Conservation (phyloP, 1,284 basidiomycete genomes). For the Cutaneotrichosporon sp. region DNA sequence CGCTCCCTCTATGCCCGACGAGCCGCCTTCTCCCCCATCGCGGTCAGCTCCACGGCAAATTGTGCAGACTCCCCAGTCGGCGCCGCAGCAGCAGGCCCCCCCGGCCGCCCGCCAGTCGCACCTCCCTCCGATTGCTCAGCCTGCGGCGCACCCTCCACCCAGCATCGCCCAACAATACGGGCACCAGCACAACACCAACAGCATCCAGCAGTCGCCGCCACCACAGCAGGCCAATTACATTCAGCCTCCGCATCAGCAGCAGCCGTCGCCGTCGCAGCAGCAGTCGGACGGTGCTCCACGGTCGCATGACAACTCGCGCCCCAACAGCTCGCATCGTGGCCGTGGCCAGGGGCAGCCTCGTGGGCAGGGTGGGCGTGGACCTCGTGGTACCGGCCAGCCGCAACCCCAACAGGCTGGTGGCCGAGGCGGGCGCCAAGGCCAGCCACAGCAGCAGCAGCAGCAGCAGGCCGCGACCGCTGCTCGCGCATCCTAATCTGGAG, state of each 20-base stretch:
- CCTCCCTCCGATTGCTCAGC: conserved; percentile 17
- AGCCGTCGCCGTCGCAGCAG: conserved; percentile 2
- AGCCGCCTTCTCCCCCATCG: conserved; percentile 25
- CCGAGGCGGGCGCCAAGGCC: conserved; percentile 12
- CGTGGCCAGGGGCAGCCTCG: conserved; percentile 14
- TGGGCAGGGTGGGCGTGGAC: conserved; percentile 2
- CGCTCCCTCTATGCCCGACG: conserved; percentile 55
- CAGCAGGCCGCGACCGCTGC: conserved; percentile 10
- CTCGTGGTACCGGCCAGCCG: conserved; percentile 6
- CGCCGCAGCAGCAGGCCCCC: conserved; percentile 10
- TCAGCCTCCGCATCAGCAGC: conserved; percentile 7
- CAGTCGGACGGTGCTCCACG: conserved; percentile 13
- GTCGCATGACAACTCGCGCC: conserved; percentile 19
- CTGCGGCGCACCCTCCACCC: conserved; percentile 17
- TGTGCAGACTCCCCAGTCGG: conserved; percentile 9
- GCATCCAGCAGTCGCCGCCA: conserved; percentile 2
- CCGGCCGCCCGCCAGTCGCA: conserved; percentile 5
- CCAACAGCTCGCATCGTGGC: conserved; percentile 21
- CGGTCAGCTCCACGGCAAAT: conserved; percentile 20
- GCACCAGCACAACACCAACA: conserved; percentile 8
- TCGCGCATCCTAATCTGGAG: conserved; percentile 14
- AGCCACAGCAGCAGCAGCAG: conserved; percentile 12
- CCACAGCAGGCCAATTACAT: conserved; percentile 6
- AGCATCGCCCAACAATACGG: neutral
- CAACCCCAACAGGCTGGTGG: neutral